Evolutionary conservation across 2,329 filamentous ascomycete genomes (phyloP), one percentile per base, ranked within the genome.

Genomic region (Ceratocystis eucalypticola): DNA sequence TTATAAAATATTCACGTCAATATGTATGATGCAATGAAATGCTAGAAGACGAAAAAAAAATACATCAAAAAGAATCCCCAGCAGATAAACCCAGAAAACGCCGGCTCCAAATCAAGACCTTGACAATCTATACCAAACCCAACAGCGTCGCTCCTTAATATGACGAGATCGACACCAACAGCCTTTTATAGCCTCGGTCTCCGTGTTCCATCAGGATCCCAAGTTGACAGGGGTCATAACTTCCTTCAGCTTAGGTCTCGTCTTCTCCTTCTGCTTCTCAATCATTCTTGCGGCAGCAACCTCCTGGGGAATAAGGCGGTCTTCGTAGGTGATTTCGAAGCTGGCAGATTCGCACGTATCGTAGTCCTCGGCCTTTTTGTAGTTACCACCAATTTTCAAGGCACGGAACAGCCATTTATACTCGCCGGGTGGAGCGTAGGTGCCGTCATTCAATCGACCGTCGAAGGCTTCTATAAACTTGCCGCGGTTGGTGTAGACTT

Each of bases 341-440:
- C 74, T 65, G 0, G 72, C 71, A 10, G 79, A 76, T 70, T 78
- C 75, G 25, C 72, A 71, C 1, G 73, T 70, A 30, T 83, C 80
- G 73, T 80, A 84, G 62, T 84, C 79, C 3, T 72, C 73, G 1
- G 74, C 68, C 66, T 77, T 74, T 15, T 73, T 71, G 44, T 73
- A 72, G 66, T 84, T 75, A 4, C 82, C 82, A 70, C 80, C 82
- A 67, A 84, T 77, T 67, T 76, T 77, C 69, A 84, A 72, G 1
- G 80, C 78, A 66, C 76, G 76, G 37, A 82, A 74, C 0, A 74
- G 74, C 62, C 84, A 74, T 72, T 77, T 79, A 72, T 84, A 84
- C 33, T 71, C 70, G 10, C 82, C 82, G 0, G 76, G 74, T 0
- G 80, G 77, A 1, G 76, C 81, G 68, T 79, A 82, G 0, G 70